A percentile compares a stretch with the other conserved stretches of the same genome.
phyloP scores from a whole-genome alignment of 2,329 filamentous ascomycete species.

The Leptographium flavum region DNA sequence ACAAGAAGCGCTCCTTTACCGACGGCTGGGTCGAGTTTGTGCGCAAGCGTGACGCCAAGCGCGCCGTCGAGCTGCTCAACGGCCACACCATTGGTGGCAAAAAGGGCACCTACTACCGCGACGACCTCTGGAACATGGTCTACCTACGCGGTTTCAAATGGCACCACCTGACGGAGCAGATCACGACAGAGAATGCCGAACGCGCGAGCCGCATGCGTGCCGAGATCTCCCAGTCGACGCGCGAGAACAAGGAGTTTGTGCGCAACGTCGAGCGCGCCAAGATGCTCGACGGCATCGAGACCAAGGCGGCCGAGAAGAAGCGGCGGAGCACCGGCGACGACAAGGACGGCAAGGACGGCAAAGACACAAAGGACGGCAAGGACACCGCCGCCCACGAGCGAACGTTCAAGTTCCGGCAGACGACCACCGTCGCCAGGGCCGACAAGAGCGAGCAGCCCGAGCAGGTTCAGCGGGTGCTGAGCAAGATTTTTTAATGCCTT shows the following conservation, averaged over 20 bases:
- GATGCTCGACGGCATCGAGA: conserved; percentile 61
- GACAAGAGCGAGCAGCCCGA: conserved; percentile 34
- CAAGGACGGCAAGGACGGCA: neutral
- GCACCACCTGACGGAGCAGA: conserved; percentile 60
- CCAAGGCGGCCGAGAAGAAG: conserved; percentile 29
- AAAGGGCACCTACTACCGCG: conserved; percentile 70
- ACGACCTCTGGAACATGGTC: conserved; percentile 74
- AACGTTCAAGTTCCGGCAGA: conserved; percentile 61
- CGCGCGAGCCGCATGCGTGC: conserved; percentile 59
- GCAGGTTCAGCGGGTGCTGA: conserved; percentile 43
- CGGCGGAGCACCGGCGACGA: conserved; percentile 1
- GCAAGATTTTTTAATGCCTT: conserved; percentile 48
- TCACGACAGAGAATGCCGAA: conserved; percentile 69
- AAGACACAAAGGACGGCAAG: neutral
- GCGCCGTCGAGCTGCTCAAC: conserved; percentile 63
- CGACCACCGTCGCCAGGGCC: conserved; percentile 38
- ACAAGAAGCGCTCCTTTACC: conserved; percentile 68
- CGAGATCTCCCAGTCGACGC: conserved; percentile 60
- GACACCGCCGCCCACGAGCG: conserved; percentile 10
- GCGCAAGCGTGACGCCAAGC: conserved; percentile 61
- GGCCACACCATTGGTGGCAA: conserved; percentile 68
- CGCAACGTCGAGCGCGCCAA: conserved; percentile 67
- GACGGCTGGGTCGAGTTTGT: conserved; percentile 82
- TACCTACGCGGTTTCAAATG: conserved; percentile 80
- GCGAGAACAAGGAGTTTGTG: conserved; percentile 71